These are phyloP conservation scores for Erigeron canadensis DNA, from an alignment of 129 eudicot species.

Conservation along the genomic window DNA sequence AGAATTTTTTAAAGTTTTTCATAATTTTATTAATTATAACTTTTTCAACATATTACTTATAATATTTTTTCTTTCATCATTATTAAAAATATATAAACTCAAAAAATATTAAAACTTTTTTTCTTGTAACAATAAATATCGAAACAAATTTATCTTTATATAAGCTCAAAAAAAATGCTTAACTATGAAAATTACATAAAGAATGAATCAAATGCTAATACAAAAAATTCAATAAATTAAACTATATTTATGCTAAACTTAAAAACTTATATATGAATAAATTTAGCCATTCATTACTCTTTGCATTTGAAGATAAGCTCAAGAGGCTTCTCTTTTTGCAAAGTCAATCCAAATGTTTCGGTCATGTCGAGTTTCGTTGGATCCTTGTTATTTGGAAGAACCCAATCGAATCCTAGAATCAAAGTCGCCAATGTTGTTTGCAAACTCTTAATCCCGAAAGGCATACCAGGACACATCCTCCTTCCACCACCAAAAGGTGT, in stretches of 20 bases:
- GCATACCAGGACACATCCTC: slow-evolving; percentile 46
- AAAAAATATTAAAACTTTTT: too few species aligned
- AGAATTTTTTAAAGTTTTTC: too few species aligned
- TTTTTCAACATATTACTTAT: too few species aligned
- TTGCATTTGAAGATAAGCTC: slow-evolving; percentile 10
- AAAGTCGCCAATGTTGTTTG: slow-evolving; percentile 36
- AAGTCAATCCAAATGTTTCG: slow-evolving; percentile 31
- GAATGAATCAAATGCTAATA: too few species aligned
- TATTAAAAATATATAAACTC: too few species aligned
- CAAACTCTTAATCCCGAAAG: slow-evolving; percentile 23
- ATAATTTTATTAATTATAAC: too few species aligned
- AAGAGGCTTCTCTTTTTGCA: slow-evolving; percentile 26
- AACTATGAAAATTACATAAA: too few species aligned
- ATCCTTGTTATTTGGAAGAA: slow-evolving; percentile 23
- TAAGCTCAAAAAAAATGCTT: too few species aligned
- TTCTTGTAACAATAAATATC: too few species aligned
- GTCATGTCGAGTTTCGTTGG: slow-evolving; percentile 28
- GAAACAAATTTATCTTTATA: too few species aligned
- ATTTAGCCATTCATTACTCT: background rate
- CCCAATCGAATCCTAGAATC: slow-evolving; percentile 35
- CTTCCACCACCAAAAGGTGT: slow-evolving; percentile 49
- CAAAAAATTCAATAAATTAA: too few species aligned
- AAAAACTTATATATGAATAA: background rate
- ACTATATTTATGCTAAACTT: background rate
- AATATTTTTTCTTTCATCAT: too few species aligned